Base-by-base conservation (phyloP, 1,139 yeast genomes). In the Geotrichum candidum region DNA sequence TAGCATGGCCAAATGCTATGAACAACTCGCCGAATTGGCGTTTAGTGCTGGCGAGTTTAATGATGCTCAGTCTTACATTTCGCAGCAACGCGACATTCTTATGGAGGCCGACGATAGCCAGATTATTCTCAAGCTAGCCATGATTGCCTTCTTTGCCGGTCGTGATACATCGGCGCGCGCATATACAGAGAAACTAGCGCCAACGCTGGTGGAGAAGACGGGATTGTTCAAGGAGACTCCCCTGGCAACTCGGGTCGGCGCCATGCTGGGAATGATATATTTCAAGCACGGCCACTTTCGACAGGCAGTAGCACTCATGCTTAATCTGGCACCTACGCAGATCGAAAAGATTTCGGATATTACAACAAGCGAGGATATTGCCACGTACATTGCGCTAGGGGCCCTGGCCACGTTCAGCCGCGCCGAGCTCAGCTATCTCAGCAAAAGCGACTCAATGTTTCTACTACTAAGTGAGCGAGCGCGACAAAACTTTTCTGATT, bases 401-500 rank as follows among this genome's bases (percentile, higher is more conserved):
- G 71, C 70, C 6, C 48, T 70, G 61, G 72, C 71, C 0, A 61
- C 68, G 3, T 63, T 69, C 46, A 58, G 65, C 13, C 62, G 73
- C 45, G 64, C 63, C 15, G 68, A 69, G 59, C 64, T 70, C 33
- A 58, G 65, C 54, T 68, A 59, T 56, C 61, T 70, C 57, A 61
- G 66, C 33, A 64, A 67, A 53, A 65, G 65, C 66, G 95, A 88
- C 70, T 82, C 82, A 63, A 82, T 81, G 38, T 90, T 89, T 74
- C 89, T 86, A 68, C 80, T 82, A 57, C 88, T 88, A 69, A 80
- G 87, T 51, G 84, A 82, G 60, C 65, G 59, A 1, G 45, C 64
- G 6, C 63, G 58, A 13, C 63, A 64, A 52, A 46, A 58, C 53
- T 35, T 65, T 45, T 57, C 62, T n/a, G 57, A 59, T 22, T 57